Percentiles rank a stretch among this genome's conserved stretches.
phyloP scores from a whole-genome alignment of 371 early-diverging fungal genomes.

The Rhizopus delemar region DNA sequence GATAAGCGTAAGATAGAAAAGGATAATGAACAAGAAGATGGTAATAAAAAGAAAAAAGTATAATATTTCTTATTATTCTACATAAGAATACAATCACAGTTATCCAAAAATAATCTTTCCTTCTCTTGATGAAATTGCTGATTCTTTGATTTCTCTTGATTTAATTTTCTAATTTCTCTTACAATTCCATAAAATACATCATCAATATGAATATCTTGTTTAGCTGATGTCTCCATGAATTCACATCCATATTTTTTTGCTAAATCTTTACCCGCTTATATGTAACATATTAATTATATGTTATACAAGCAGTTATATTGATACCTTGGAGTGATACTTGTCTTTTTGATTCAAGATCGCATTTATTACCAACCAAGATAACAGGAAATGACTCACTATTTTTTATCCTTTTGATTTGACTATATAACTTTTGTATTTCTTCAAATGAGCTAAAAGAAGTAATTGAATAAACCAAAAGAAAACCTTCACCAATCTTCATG shows the following conservation, averaged over 20 bases:
- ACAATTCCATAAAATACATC: conserved; percentile 91
- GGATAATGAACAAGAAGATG: conserved; percentile 9
- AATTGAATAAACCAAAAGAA: conserved; percentile 59
- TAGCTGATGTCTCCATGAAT: conserved; percentile 93
- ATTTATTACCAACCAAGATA: conserved; percentile 87
- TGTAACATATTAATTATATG: conserved; percentile 46
- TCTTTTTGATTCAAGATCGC: conserved; percentile 79
- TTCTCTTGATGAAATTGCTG: conserved; percentile 1
- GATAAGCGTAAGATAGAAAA: conserved; percentile 31
- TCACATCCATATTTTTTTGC: conserved; percentile 77
- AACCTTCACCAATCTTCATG: conserved; percentile 71
- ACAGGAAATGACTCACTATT: conserved; percentile 80
- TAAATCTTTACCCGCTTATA: conserved; percentile 76
- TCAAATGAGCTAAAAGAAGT: conserved; percentile 64
- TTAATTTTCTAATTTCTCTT: conserved; percentile 78
- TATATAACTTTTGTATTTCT: conserved; percentile 63
- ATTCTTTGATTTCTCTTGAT: conserved; percentile 53
- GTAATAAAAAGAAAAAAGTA: conserved; percentile 6
- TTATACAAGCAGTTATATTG: conserved; percentile 10
- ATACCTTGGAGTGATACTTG: conserved; percentile 63
- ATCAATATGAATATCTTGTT: conserved; percentile 55
- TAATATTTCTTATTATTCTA: not conserved
- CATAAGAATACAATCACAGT: conserved; percentile 4
- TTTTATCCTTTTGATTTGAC: conserved; percentile 74
- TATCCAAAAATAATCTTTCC: not conserved